These are phyloP conservation scores for Pinus albicaulis DNA, from an alignment of 75 land plant genomes.

Conservation along the genomic window DNA sequence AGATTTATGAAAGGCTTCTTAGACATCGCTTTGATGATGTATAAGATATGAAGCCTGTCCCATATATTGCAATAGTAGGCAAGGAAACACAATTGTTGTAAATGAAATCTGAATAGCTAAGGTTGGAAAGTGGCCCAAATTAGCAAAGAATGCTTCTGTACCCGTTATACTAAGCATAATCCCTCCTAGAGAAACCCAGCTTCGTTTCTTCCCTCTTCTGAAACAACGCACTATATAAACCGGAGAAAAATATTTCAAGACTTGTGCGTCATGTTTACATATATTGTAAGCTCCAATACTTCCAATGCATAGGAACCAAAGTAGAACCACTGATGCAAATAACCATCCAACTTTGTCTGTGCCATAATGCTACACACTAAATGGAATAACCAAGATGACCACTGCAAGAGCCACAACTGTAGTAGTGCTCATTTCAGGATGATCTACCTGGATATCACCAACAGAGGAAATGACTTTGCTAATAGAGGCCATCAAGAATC, in stretches of 20 bases:
- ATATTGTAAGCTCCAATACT: conserved; percentile 75
- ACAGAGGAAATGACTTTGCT: too few relatives aligned
- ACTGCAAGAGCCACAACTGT: conserved; percentile 69
- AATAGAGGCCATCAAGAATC: too few relatives aligned
- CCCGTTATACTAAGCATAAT: conserved; percentile 88
- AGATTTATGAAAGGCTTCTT: conserved; percentile 72
- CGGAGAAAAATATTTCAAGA: conserved; percentile 72
- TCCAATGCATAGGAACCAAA: conserved; percentile 83
- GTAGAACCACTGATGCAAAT: conserved; percentile 80
- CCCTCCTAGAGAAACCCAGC: conserved; percentile 91
- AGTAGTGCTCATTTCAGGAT: neutral
- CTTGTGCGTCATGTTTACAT: conserved; percentile 48
- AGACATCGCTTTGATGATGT: conserved; percentile 45
- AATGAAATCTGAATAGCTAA: conserved; percentile 74
- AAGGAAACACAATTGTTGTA: conserved; percentile 74
- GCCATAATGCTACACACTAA: conserved; percentile 83
- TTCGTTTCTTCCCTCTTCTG: conserved; percentile 33
- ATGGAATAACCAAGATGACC: conserved; percentile 62
- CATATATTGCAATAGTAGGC: conserved; percentile 72
- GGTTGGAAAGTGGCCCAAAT: conserved; percentile 65
- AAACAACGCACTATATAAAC: conserved; percentile 60
- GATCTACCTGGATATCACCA: too few relatives aligned
- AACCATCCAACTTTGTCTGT: conserved; percentile 87
- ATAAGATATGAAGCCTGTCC: conserved; percentile 90
- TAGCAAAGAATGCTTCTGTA: conserved; percentile 82